phyloP scores from a whole-genome alignment of 1,284 basidiomycete genomes.

The Ceratobasidium theobromae region DNA sequence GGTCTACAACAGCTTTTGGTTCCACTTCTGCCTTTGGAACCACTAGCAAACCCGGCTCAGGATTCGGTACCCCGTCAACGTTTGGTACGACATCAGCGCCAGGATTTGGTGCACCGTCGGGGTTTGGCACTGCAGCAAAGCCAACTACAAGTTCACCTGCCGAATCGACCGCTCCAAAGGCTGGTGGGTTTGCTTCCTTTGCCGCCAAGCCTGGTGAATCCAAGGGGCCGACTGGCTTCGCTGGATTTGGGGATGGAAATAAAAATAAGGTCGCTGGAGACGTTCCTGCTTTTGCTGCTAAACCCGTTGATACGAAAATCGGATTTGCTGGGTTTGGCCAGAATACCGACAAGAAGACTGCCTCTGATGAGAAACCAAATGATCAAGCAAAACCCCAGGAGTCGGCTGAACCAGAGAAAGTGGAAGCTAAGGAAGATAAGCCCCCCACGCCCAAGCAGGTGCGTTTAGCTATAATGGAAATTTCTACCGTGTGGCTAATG shows the following conservation, averaged over 20 bases:
- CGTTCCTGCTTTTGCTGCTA: slow-evolving; percentile 43
- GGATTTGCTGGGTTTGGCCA: slow-evolving; percentile 9
- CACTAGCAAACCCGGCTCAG: slow-evolving; percentile 33
- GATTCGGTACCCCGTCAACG: neutral
- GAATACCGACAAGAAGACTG: neutral
- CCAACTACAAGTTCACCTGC: slow-evolving; percentile 35
- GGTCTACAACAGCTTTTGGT: slow-evolving; percentile 43
- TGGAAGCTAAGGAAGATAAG: neutral
- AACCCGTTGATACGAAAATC: slow-evolving; percentile 34
- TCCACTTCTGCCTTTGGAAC: slow-evolving; percentile 40
- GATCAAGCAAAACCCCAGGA: neutral
- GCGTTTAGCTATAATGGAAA: neutral
- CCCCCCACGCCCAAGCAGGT: neutral
- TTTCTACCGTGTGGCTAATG: neutral
- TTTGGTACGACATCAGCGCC: slow-evolving; percentile 27
- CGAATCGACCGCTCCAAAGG: slow-evolving; percentile 35
- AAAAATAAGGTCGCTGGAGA: slow-evolving; percentile 35
- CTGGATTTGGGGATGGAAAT: slow-evolving; percentile 26
- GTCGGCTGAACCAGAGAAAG: neutral
- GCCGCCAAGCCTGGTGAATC: slow-evolving; percentile 39
- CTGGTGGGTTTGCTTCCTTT: slow-evolving; percentile 51
- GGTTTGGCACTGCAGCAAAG: slow-evolving; percentile 39
- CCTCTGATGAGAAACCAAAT: neutral
- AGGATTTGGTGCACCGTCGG: slow-evolving; percentile 38
- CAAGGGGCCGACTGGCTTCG: neutral